Base-by-base conservation (phyloP, 495 filamentous ascomycete genomes). In the Tuber magnatum region DNA sequence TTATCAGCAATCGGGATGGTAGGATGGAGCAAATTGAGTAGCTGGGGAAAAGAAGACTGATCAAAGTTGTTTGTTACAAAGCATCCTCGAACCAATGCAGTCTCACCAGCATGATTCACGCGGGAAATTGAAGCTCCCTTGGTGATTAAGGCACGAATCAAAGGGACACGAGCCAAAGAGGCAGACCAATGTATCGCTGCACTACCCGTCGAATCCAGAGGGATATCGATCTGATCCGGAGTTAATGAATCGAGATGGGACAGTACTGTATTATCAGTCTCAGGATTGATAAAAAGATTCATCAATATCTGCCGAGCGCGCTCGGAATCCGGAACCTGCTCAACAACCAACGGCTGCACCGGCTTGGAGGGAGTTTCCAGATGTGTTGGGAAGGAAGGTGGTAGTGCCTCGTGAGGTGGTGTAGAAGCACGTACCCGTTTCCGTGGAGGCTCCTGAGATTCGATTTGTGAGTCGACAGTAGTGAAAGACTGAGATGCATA, bases 111-210 rank as follows among this genome's bases (percentile, higher is more conserved):
- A 61, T 89, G 87, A 78, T 99, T 99, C 8, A 95, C 89, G 40
- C 96, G 90, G 77, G 88, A 92, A 43, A 97, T 94, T 80, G 88
- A 94, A 0, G 94, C 93, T 6, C 95, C 95, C 68, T 89, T 90
- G 10, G 88, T 86, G 76, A 99, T 91, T 0, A 99, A 86, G 3
- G 93, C 89, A 73, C 92, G 88, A 51, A 97, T 84, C 10, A 97
- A 86, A 16, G 91, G 88, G 81, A 94, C 89, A 35, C 93, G 91
- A n/a, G 92, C 93, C 69, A 98, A 87, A 56, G 94, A 97, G 16
- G 95, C 93, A n/a, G 94, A 95, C 95, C 95, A 99, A 81, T 97
- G 94, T 43, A 99, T 86, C 38, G 95, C 92, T 73, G 92, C 97
- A 82, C 97, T 94, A 38, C 90, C 89, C 73, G 92, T 92, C 8